Conservation (phyloP, 208 protist species). For the Porcisia deanei region DNA sequence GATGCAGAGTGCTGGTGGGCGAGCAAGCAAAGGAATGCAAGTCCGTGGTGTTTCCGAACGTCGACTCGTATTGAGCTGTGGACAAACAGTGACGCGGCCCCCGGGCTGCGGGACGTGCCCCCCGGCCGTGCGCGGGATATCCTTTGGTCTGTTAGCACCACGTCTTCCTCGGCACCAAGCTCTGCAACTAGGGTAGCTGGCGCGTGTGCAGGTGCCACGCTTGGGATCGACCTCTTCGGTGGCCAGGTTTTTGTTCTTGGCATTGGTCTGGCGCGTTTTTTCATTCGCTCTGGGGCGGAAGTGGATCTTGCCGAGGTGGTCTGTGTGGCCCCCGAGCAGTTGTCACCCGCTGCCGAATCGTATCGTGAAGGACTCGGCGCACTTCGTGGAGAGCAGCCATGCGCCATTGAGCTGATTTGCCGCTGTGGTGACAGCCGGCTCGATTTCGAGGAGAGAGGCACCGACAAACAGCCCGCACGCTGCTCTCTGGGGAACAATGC, state of each 20-base stretch:
- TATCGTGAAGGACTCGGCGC: slow-evolving; percentile 18
- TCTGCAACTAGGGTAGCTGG: background rate
- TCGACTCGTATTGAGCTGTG: background rate
- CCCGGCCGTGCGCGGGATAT: slow-evolving; percentile 19
- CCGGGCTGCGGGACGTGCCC: slow-evolving; percentile 4
- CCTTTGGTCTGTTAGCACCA: background rate
- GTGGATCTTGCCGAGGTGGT: slow-evolving; percentile 27
- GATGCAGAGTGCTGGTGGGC: background rate
- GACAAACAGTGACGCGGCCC: background rate
- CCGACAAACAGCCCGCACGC: background rate
- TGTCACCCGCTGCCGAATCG: slow-evolving; percentile 9
- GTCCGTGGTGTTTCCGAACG: background rate
- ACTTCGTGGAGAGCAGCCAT: slow-evolving; percentile 17
- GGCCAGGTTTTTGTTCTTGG: slow-evolving; percentile 11
- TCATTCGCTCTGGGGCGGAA: slow-evolving; percentile 14
- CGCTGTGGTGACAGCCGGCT: background rate
- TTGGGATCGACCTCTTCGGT: slow-evolving; percentile 4
- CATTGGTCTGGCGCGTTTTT: slow-evolving; percentile 23
- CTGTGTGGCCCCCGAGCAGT: slow-evolving; percentile 22
- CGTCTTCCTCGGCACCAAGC: background rate
- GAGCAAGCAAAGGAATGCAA: background rate
- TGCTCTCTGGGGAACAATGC: background rate
- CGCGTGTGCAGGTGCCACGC: background rate
- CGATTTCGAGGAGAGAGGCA: background rate
- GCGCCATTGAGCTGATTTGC: slow-evolving; percentile 25